Base-by-base conservation (phyloP, 805 yeast species). In the Candida silvatica region DNA sequence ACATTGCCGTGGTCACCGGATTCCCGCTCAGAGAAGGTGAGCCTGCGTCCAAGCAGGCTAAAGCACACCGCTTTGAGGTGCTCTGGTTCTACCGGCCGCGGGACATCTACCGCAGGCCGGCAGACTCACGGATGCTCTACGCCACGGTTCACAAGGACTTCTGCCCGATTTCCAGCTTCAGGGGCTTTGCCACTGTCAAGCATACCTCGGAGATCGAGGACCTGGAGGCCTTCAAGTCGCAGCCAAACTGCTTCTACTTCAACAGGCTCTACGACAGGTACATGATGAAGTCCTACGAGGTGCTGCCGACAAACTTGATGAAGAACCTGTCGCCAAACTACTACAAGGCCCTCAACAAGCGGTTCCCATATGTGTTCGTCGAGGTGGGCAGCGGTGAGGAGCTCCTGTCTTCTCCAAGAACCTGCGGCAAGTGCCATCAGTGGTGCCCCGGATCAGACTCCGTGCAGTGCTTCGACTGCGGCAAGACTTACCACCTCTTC, bases 31-130 rank as follows among this genome's bases (percentile, higher is more conserved):
- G 62, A 44, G 66, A 62, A 35, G 56, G 54, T 36, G 38, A 20
- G 17, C 24, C 16, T 3, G 17, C 11, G 19, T 14, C 29, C 25
- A 5, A 8, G 17, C 17, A 31, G 12, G 34, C 16, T 9, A 15
- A 14, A 14, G 9, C 31, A 28, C 80, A 65, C 52, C 52, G 59
- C 39, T 74, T 85, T 45, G 77, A 77, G 41, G 77, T 90, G 44
- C 88, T 88, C 58, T 88, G 97, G 97, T 81, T 80, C 56, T 85
- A 86, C 51, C 66, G 98, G 33, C 90, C 95, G 1, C 61, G 88
- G 38, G 97, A 87, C 51, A 80, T 88, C 25, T 75, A 81, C 38
- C 73, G 79, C 37, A 67, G 70, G 19, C 59, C 80, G 2, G 52
- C 64, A 3, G 95, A 87, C 56, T 70, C 95, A 7, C 67, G 98